Evolutionary conservation across 495 filamentous ascomycete species (phyloP).

Genomic region (Penicillium lividum): DNA sequence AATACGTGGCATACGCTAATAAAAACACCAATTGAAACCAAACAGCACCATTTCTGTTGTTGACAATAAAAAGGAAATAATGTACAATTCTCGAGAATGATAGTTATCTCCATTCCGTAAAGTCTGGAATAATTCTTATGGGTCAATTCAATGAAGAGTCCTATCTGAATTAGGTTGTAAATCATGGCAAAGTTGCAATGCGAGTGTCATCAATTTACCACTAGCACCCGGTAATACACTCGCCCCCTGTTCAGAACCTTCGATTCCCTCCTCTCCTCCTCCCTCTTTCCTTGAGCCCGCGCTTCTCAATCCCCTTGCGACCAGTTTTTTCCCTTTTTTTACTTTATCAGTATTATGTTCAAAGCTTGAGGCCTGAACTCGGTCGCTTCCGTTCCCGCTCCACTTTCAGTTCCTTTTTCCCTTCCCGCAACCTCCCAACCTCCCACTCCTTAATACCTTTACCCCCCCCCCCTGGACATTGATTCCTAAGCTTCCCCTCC

Average conservation of each 20-base stretch:
- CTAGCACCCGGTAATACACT: slow-evolving; percentile 17
- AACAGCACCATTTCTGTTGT: not conserved
- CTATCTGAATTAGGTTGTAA: not conserved
- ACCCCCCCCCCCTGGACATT: slow-evolving; percentile 15
- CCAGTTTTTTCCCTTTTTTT: slow-evolving; percentile 8
- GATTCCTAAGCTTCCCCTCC: slow-evolving; percentile 17
- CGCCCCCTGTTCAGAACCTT: slow-evolving; percentile 23
- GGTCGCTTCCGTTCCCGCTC: slow-evolving; percentile 22
- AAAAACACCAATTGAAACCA: not conserved
- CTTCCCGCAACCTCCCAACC: slow-evolving; percentile 11
- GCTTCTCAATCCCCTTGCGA: slow-evolving; percentile 9
- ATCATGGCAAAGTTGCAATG: slow-evolving; percentile 1
- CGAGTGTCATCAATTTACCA: slow-evolving; percentile 13
- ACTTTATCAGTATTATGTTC: slow-evolving; percentile 22
- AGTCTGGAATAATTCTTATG: not conserved
- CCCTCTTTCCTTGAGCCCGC: slow-evolving; percentile 8
- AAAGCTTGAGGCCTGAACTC: slow-evolving; percentile 22
- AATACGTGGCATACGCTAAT: not conserved
- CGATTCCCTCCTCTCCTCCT: slow-evolving; percentile 18
- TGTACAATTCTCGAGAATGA: not conserved
- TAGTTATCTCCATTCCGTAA: not conserved
- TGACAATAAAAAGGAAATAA: not conserved
- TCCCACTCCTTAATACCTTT: slow-evolving; percentile 8
- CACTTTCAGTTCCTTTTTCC: slow-evolving; percentile 20
- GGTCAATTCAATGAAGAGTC: not conserved